Percentiles rank a stretch among this genome's conserved stretches.
Conservation (phyloP, 2,329 filamentous ascomycete species). For the Claviceps capensis region DNA sequence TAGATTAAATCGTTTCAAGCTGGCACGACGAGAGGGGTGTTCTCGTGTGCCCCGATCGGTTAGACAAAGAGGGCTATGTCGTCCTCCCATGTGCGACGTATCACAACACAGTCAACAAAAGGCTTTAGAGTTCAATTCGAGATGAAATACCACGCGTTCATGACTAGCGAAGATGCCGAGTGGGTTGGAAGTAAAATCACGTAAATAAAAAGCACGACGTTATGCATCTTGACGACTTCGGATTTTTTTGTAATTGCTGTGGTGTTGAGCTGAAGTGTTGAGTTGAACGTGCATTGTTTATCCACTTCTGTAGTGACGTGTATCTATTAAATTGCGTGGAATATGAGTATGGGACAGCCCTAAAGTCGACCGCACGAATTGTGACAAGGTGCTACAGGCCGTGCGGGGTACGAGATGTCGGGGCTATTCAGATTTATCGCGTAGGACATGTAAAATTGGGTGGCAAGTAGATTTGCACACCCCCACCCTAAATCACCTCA, state of each 20-base stretch:
- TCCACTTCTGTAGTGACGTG: background rate
- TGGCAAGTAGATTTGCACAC: no score
- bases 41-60: slow-evolving; percentile 8
- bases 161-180: background rate
- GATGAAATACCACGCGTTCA: background rate
- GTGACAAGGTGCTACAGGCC: no score
- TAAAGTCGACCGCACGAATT: no score
- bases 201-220: background rate
- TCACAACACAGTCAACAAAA: background rate
- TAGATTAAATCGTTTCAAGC: slow-evolving; percentile 7
- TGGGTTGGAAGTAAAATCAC: background rate
- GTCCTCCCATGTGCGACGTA: background rate
- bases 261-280: background rate
- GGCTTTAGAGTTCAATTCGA: background rate
- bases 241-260: background rate
- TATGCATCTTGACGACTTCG: background rate
- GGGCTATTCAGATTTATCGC: no score
- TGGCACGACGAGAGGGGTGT: slow-evolving; percentile 7
- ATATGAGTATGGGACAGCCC: no score
- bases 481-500: no score
- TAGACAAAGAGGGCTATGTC: background rate
- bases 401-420: no score
- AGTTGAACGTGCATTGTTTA: background rate
- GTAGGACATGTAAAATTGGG: background rate
- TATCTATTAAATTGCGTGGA: no score